Conservation (phyloP, 345 rosid genomes). For the Rhodamnia argentea region DNA sequence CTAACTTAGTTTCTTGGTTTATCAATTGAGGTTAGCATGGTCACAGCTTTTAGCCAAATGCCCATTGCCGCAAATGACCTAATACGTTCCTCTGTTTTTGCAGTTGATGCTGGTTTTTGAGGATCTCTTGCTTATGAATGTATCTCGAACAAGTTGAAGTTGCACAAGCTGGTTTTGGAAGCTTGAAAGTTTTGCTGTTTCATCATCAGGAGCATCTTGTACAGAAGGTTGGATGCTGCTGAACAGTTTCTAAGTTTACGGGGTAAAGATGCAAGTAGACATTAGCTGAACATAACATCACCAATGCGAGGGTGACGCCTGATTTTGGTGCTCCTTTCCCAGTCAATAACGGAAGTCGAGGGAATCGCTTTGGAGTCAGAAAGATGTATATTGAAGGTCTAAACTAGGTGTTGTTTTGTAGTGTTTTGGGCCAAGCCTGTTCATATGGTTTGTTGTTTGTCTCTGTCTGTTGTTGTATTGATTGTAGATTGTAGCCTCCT, state of each 20-base stretch:
- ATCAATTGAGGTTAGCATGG: background rate
- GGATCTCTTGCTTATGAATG: background rate
- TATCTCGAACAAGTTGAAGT: background rate
- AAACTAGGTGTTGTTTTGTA: conserved; percentile 8
- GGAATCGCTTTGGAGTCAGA: conserved; percentile 18
- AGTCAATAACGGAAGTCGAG: conserved; percentile 20
- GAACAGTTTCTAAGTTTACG: conserved; percentile 13
- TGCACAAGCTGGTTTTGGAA: background rate
- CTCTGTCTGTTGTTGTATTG: background rate
- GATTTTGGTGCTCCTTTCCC: conserved; percentile 15
- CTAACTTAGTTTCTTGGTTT: background rate
- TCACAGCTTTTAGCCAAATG: background rate
- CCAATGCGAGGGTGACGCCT: conserved; percentile 4
- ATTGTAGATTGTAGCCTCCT: background rate
- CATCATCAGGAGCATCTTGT: conserved; percentile 38
- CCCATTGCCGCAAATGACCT: background rate
- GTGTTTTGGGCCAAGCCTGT: background rate
- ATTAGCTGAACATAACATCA: conserved; percentile 9
- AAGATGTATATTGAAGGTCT: conserved; percentile 27
- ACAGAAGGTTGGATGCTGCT: conserved; percentile 31
- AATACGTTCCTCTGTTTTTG: background rate
- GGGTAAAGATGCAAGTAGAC: conserved; percentile 21
- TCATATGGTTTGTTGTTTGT: background rate
- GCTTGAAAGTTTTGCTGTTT: background rate
- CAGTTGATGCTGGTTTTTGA: background rate